Evolutionary conservation across 371 early-diverging fungal species (phyloP), one percentile per base, ranked within the genome.

Genomic region (Choanephora cucurbitarum): DNA sequence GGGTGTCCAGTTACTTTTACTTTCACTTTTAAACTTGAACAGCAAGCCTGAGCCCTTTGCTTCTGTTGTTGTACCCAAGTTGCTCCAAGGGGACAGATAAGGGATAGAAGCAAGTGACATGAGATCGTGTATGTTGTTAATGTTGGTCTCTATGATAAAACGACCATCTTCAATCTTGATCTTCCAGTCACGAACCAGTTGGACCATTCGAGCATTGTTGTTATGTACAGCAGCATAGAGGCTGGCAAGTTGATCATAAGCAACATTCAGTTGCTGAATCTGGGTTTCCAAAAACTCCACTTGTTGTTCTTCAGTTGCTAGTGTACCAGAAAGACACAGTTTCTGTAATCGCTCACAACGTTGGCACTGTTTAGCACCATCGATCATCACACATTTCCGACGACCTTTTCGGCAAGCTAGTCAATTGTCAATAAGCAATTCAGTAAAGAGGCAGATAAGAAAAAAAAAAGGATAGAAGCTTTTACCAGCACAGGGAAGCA

Each of bases 101-200:
- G 21, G 11, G 21, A 15, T 14, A 15, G 33, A n/a, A 6, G 54
- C 21, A 9, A 50, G 46, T 9, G 39, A 37, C 15, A 58, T 4
- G 6, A 64, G 24, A 39, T 64, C 58, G 5, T 43, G 49, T 3
- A 64, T 23, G 18, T 44, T 58, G n/a, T 44, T 21, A 15, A 64
- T 64, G 5, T 55, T 58, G 17, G 64, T 64, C 18, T 64, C 58
- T 9, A 64, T 64, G 21, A 21, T 43, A 42, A 64, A 54, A 0
- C 11, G 54, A 2, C 64, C 64, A n/a, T 64, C 43, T 4, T 39
- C 15, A 1, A 64, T 46, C 11, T 37, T 39, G 22, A 52, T 13
- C n/a, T 18, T 52, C 63, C 63, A 63, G 11, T 49, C n/a, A 3
- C 49, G 22, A 5, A 40, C 22, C 21, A 45, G 23, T 11, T 34